Base-by-base conservation (phyloP, 768 basidiomycete genomes). In the Lyophyllum shimeji region DNA sequence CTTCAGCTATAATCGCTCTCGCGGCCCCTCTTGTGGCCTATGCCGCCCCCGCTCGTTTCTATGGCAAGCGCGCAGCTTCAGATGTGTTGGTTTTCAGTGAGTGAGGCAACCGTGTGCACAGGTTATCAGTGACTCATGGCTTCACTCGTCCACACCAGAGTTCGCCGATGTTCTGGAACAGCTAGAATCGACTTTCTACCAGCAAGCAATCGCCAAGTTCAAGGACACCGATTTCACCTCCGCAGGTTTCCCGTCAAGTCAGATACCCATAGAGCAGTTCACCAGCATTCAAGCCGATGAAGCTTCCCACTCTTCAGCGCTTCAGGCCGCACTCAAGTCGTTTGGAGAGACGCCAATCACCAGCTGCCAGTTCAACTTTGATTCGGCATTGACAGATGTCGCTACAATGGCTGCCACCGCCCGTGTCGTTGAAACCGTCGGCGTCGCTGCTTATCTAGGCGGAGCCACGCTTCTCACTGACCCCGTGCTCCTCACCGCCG, bases 81-180 rank as follows among this genome's bases (percentile, higher is more conserved):
- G 81, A 86, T 66, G 66, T 86, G 31, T 60, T 83, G 62, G 84
- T 87, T 24, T 76, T 85, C 67, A 76, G 87, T 88, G 71, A 62
- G 86, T 81, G 13, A 17, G 17, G 27, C 27, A 9, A 29, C 12
- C 6, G 8, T n/a, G 9, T 34, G n/a, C 1, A 20, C 21, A 43
- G 47, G 17, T 15, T 33, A 47, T 18, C 46, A 17, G 25, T 54
- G 53, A 1, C 29, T 53, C 24, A 46, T 39, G 17, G 12, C 1
- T 4, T 23, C 21, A 15, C 25, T 20, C 17, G 13, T 29, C 49
- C 46, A 49, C n/a, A 15, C 46, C 31, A 92, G 90, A 85, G 65
- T 92, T 92, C 60, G 88, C 89, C 44, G 75, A 84, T 66, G 84
- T 89, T 47, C 76, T 93, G 43, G 90, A 93, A 67, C 82, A 86